phyloP scores from a whole-genome alignment of 352 stramenopile genomes.

The Pythium plurisporium region DNA sequence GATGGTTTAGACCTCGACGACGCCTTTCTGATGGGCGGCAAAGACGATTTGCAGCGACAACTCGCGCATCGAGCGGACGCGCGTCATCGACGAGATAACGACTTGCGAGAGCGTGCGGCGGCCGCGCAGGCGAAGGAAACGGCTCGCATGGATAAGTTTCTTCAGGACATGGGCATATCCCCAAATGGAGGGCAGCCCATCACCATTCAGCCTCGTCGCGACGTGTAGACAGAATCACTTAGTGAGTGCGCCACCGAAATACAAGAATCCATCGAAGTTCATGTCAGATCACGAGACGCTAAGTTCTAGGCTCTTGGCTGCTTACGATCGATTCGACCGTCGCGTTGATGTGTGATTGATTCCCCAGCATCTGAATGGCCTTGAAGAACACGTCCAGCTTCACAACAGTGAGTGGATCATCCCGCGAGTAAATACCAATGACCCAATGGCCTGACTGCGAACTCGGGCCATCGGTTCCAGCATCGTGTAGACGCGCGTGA shows the following conservation, averaged over 20 bases:
- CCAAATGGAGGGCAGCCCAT: constrained; percentile 32
- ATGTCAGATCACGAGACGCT: no score
- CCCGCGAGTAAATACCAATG: neutral
- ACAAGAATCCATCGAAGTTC: no score
- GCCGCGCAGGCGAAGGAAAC: constrained; percentile 56
- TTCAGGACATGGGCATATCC: constrained; percentile 60
- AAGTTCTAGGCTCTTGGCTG: neutral
- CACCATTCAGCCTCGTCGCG: constrained; percentile 48
- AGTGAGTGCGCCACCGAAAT: no score
- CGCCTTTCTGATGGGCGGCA: constrained; percentile 57
- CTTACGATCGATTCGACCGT: neutral
- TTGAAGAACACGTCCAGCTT: neutral
- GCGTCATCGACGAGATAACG: constrained; percentile 35
- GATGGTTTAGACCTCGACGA: constrained; percentile 69
- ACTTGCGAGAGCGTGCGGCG: constrained; percentile 35
- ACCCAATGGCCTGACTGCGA: neutral
- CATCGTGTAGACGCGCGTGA: neutral
- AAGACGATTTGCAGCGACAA: constrained; percentile 33
- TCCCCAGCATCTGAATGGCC: constrained; percentile 1
- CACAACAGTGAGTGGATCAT: neutral
- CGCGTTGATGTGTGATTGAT: constrained; percentile 10
- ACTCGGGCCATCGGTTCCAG: no score
- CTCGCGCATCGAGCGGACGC: constrained; percentile 34
- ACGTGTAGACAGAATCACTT: no score
- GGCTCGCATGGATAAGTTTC: constrained; percentile 74